These are phyloP conservation scores for Rhodotorula paludigena DNA, from an alignment of 768 basidiomycete genomes.

Conservation along the genomic window DNA sequence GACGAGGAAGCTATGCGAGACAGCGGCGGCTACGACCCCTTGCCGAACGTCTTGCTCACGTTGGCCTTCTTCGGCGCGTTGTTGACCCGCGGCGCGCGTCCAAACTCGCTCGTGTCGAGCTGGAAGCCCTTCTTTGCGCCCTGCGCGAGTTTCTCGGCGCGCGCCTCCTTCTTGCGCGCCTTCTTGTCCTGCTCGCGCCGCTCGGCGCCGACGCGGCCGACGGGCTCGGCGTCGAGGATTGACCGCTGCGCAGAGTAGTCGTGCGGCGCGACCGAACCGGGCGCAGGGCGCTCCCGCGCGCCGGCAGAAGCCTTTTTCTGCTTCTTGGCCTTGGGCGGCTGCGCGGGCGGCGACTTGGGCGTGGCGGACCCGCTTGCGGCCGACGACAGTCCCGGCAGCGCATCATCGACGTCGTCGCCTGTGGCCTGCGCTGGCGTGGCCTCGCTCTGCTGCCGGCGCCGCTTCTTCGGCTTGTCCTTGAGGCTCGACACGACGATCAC, in stretches of 20 bases:
- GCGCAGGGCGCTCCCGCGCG: not conserved
- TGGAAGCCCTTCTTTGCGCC: conserved; percentile 6
- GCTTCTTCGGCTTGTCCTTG: conserved; percentile 38
- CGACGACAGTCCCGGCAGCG: not conserved
- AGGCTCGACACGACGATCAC: conserved; percentile 33
- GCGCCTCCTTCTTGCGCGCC: conserved; percentile 25
- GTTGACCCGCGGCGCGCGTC: conserved; percentile 27
- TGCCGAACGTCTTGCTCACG: conserved; percentile 8
- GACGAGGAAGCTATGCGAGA: not conserved
- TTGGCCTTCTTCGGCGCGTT: conserved; percentile 28
- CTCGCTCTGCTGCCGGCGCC: not conserved
- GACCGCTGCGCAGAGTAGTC: conserved; percentile 20
- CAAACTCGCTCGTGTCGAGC: conserved; percentile 33
- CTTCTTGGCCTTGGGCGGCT: conserved; percentile 9
- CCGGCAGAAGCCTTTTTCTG: conserved; percentile 20
- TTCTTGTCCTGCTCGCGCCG: conserved; percentile 17
- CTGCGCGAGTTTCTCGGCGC: not conserved
- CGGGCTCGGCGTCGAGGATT: conserved; percentile 24
- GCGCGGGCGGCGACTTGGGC: not conserved
- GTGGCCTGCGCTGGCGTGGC: not conserved
- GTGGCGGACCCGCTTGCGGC: not conserved
- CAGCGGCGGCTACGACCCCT: not conserved
- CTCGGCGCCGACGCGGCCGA: not conserved
- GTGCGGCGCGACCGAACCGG: conserved; percentile 16
- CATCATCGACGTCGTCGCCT: not conserved